phyloP scores from a whole-genome alignment of 192 early-diverging fungal species.

The Allomyces arbusculus region DNA sequence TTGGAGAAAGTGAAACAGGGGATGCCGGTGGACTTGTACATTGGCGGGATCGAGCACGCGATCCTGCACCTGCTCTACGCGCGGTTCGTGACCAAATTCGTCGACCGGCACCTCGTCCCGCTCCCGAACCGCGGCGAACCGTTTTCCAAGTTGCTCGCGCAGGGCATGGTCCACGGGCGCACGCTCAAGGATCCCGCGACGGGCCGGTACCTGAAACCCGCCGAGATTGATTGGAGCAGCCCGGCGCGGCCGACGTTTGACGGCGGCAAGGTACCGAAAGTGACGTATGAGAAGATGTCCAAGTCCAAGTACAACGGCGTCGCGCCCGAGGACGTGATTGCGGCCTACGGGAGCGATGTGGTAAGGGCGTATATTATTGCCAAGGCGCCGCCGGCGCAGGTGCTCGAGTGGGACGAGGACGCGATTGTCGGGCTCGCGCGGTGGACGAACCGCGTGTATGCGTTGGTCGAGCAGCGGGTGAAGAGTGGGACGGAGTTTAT shows the following conservation, averaged over 20 bases:
- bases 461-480: conserved; percentile 22
- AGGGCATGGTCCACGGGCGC: conserved; percentile 83
- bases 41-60: conserved; percentile 87
- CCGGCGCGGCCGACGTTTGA: conserved; percentile 16
- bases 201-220: conserved; percentile 50
- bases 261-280: conserved; percentile 31
- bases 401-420: conserved; percentile 73
- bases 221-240: conserved; percentile 33
- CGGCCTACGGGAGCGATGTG: conserved; percentile 53
- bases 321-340: conserved; percentile 41
- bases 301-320: conserved; percentile 93
- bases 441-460: conserved; percentile 45
- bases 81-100: conserved; percentile 71
- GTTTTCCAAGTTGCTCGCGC: conserved; percentile 56
- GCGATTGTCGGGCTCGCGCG: conserved; percentile 86
- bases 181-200: conserved; percentile 59
- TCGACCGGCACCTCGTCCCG: conserved; percentile 13
- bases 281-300: conserved; percentile 85
- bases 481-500: neutral
- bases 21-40: conserved; percentile 78
- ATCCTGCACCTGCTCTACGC: conserved; percentile 87
- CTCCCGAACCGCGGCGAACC: conserved; percentile 54
- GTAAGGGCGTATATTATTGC: conserved; percentile 68
- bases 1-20: conserved; percentile 21
- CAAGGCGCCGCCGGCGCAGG: conserved; percentile 71